Base-by-base conservation (phyloP, 306 rosid genomes). In the Glycine soja region DNA sequence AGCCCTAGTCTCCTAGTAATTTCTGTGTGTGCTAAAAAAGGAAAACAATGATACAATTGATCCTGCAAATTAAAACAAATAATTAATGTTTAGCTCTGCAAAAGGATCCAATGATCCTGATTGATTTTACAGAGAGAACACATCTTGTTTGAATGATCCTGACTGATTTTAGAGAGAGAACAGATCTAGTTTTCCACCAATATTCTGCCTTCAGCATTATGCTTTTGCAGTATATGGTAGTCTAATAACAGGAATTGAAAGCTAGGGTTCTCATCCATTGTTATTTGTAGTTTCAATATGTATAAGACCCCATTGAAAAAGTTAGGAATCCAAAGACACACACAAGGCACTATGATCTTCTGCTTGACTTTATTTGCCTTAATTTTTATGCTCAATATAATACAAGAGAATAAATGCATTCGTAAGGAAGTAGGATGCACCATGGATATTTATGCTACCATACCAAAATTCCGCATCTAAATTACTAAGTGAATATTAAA, bases 271-370 rank as follows among this genome's bases (percentile, higher is more conserved):
- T 18, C 68, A 66, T 19, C 45, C 56, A 54, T 57, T 38, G 43
- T 38, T 38, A 38, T 38, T 38, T 38, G 7, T 18, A 53, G 64
- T 47, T 36, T 70, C 74, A 62, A 70, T 52, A 30, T 53, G 62
- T 67, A 71, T 13, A 47, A 30, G 46, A 50, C 46, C 18, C 67
- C 75, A 47, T 47, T 52, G 8, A 52, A 14, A 6, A 51, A 70
- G 78, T 71, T 43, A 50, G 65, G 52, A 83, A 30, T 57, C 46
- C 56, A 53, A 52, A 66, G 56, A 73, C 71, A 36, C 13, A 73
- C 57, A 18, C 18, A 78, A 52, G 24, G 34, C 40, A 65, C 11
- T 42, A 9, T 47, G 24, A 47, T 38, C 38, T 38, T 38, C 43
- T 46, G 14, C 51, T 53, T 73, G 84, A 73, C 30, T 34, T 48